Evolutionary conservation across 2,329 filamentous ascomycete genomes (phyloP).

Genomic region (Truncatella angustata): DNA sequence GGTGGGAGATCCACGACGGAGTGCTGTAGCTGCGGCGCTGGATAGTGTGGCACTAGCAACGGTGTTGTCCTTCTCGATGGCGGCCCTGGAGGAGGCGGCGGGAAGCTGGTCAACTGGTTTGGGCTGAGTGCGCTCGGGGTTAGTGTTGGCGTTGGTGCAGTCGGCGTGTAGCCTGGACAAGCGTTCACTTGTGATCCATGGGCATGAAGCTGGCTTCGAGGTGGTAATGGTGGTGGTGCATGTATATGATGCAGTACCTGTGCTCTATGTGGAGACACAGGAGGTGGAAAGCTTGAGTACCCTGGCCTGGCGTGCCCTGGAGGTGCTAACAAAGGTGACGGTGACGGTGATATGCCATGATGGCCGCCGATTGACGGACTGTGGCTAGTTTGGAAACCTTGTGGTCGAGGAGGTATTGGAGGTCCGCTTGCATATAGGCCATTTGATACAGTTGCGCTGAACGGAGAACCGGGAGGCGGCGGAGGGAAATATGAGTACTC

Average conservation of each 20-base stretch:
- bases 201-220: background rate
- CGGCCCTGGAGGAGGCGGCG: conserved; percentile 16
- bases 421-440: background rate
- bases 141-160: background rate
- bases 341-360: background rate
- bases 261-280: conserved; percentile 7
- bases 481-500: conserved; percentile 3
- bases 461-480: background rate
- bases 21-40: background rate
- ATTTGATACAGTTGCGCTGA: background rate
- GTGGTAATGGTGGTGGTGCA: background rate
- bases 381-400: background rate
- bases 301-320: conserved; percentile 10
- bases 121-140: background rate
- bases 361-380: background rate
- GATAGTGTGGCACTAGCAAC: background rate
- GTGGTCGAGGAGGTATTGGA: conserved; percentile 5
- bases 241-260: background rate
- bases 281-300: conserved; percentile 11
- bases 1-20: background rate
- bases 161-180: background rate
- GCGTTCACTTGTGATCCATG: no score
- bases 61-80: background rate
- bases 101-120: conserved; percentile 11
- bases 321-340: conserved; percentile 1